Conservation (phyloP, 352 stramenopile species). For the Peronospora belbahrii region DNA sequence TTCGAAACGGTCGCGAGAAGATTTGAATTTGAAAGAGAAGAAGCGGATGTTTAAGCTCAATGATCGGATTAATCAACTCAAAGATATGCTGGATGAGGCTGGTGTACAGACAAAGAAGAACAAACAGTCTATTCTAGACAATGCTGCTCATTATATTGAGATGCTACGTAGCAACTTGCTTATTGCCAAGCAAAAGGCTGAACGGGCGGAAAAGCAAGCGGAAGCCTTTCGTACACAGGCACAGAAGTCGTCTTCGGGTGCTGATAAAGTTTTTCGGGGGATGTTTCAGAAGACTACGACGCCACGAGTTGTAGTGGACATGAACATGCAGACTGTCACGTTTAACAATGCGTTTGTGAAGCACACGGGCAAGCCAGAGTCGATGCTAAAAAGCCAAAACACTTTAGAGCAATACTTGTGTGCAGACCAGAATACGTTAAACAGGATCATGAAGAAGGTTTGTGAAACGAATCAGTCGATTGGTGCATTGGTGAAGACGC, state of each 20-base stretch:
- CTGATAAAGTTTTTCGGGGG: slow-evolving; percentile 30
- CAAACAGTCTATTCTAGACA: slow-evolving; percentile 70
- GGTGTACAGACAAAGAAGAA: slow-evolving; percentile 71
- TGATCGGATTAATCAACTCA: slow-evolving; percentile 73
- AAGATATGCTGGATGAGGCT: slow-evolving; percentile 51
- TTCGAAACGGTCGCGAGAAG: slow-evolving; percentile 62
- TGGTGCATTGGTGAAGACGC: slow-evolving; percentile 27
- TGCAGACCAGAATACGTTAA: slow-evolving; percentile 34
- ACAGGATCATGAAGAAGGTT: slow-evolving; percentile 38
- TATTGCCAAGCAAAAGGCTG: slow-evolving; percentile 52
- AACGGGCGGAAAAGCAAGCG: slow-evolving; percentile 46
- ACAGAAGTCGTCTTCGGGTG: slow-evolving; percentile 28
- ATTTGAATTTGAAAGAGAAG: slow-evolving; percentile 83
- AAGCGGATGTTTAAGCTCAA: slow-evolving; percentile 88
- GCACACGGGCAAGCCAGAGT: slow-evolving; percentile 36
- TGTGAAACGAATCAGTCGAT: slow-evolving; percentile 36
- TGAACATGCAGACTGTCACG: slow-evolving; percentile 48
- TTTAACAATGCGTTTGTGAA: slow-evolving; percentile 50
- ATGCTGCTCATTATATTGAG: slow-evolving; percentile 58
- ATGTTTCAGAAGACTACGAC: slow-evolving; percentile 59
- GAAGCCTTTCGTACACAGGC: slow-evolving; percentile 36
- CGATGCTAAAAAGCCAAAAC: slow-evolving; percentile 51
- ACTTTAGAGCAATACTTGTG: slow-evolving; percentile 40
- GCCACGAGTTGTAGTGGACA: slow-evolving; percentile 44
- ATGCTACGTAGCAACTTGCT: slow-evolving; percentile 59